These are phyloP conservation scores for Onygena corvina DNA, from an alignment of 2,329 filamentous ascomycete species.

Conservation along the genomic window DNA sequence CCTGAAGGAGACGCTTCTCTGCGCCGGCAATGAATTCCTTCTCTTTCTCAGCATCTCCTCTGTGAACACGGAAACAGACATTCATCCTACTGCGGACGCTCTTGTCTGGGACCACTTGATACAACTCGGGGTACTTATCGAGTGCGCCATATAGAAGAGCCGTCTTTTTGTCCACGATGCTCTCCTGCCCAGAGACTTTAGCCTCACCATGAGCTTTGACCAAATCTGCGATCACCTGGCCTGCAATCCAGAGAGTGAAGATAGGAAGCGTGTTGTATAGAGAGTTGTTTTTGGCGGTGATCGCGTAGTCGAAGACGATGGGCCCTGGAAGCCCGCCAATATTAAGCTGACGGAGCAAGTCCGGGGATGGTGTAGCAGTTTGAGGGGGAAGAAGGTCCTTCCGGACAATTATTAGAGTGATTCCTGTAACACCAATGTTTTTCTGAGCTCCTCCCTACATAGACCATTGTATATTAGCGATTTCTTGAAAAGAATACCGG, in stretches of 20 bases:
- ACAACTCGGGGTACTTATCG: conserved; percentile 61
- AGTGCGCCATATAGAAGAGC: conserved; percentile 62
- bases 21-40: conserved; percentile 67
- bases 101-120: conserved; percentile 65
- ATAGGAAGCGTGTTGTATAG: conserved; percentile 94
- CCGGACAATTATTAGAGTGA: conserved; percentile 75
- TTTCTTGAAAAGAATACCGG: background rate
- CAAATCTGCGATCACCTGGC: conserved; percentile 72
- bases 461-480: conserved; percentile 14
- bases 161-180: conserved; percentile 62
- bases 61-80: conserved; percentile 72
- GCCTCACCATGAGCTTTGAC: conserved; percentile 50
- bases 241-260: conserved; percentile 82
- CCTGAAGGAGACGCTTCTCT: conserved; percentile 56
- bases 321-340: conserved; percentile 55
- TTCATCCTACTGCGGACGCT: conserved; percentile 78
- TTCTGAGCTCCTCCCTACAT: conserved; percentile 66
- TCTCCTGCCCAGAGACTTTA: conserved; percentile 66
- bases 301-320: conserved; percentile 69
- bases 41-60: conserved; percentile 57
- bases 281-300: conserved; percentile 81
- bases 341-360: conserved; percentile 59
- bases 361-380: conserved; percentile 52
- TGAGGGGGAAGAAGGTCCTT: conserved; percentile 64
- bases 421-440: conserved; percentile 75